Conservation (phyloP, 2,329 filamentous ascomycete genomes). For the Decorospora gaudefroyi region DNA sequence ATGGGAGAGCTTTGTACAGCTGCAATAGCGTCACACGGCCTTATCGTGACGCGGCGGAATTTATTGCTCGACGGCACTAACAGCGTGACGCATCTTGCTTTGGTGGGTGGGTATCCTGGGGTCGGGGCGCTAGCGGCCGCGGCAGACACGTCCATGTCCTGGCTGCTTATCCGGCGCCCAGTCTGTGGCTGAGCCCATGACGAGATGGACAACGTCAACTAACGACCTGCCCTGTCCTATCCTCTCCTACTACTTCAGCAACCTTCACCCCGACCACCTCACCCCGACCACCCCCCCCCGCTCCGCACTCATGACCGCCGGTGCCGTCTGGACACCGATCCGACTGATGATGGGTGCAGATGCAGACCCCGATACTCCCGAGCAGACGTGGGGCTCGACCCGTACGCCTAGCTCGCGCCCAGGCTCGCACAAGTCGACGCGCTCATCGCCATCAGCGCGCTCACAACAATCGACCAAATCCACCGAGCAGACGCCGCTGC, state of each 20-base stretch:
- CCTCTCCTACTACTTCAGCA: background rate
- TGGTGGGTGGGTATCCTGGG: conserved; percentile 11
- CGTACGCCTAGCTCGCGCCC: conserved; percentile 46
- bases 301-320: conserved; percentile 11
- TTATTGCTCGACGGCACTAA: conserved; percentile 27
- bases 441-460: conserved; percentile 40
- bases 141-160: conserved; percentile 11
- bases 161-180: conserved; percentile 7
- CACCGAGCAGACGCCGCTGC: conserved; percentile 50
- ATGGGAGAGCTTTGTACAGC: conserved; percentile 18
- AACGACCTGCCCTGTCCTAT: background rate
- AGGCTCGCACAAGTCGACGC: conserved; percentile 44
- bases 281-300: conserved; percentile 4
- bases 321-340: conserved; percentile 13
- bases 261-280: conserved; percentile 2
- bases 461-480: conserved; percentile 41
- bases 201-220: conserved; percentile 12
- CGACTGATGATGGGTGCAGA: conserved; percentile 13
- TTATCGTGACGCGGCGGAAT: conserved; percentile 11
- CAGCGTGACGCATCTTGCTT: conserved; percentile 15
- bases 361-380: too few species aligned
- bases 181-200: conserved; percentile 24
- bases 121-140: conserved; percentile 14
- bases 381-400: conserved; percentile 45
- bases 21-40: conserved; percentile 28